These are phyloP conservation scores for Suillus clintonianus DNA, from an alignment of 768 basidiomycete genomes.

Conservation along the genomic window DNA sequence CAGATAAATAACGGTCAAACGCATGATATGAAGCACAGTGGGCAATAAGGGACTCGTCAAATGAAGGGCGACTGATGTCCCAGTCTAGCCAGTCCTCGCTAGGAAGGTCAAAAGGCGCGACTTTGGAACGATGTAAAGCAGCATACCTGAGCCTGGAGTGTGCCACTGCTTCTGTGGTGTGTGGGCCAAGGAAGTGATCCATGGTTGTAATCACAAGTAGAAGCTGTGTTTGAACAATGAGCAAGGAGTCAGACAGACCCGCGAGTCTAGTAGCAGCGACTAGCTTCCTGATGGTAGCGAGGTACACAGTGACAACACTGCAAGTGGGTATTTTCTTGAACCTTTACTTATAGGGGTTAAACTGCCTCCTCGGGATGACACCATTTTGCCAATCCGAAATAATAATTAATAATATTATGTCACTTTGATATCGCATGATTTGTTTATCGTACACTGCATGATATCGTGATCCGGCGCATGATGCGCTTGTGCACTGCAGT, in stretches of 20 bases:
- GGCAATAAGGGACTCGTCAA: constrained; percentile 66
- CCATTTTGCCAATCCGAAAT: neutral
- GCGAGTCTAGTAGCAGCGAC: neutral
- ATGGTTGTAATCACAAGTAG: constrained; percentile 29
- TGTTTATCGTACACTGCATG: neutral
- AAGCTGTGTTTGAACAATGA: constrained; percentile 1
- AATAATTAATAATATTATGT: neutral
- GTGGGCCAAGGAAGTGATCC: constrained; percentile 65
- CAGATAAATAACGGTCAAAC: constrained; percentile 64
- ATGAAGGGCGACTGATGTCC: constrained; percentile 60
- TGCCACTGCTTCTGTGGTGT: constrained; percentile 66
- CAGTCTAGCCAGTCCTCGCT: constrained; percentile 63
- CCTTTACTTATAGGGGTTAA: neutral
- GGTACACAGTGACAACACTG: neutral
- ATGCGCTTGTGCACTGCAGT: neutral
- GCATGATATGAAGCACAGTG: constrained; percentile 72
- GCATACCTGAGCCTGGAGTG: constrained; percentile 61
- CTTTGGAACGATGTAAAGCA: neutral
- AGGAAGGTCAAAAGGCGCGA: constrained; percentile 13
- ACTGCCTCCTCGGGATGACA: neutral
- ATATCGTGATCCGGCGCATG: neutral
- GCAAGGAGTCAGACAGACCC: neutral
- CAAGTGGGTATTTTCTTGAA: too few relatives aligned
- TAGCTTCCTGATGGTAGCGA: neutral
- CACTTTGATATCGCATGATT: neutral